Evolutionary conservation across 1,284 basidiomycete species (phyloP).

Genomic region (Moesziomyces antarcticus): DNA sequence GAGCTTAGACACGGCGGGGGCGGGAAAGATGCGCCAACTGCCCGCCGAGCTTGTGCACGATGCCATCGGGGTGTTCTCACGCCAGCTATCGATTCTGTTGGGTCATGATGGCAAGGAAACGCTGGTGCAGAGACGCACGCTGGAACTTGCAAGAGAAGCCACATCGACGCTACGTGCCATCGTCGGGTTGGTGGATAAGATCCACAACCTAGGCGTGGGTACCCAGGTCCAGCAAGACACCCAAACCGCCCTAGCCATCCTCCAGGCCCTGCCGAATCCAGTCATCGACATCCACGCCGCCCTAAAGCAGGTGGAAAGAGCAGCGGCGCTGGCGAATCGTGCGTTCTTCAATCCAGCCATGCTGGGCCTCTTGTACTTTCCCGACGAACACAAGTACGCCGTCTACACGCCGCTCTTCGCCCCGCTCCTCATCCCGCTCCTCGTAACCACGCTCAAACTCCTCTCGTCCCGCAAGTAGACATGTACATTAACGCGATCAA

Average conservation of each 20-base stretch:
- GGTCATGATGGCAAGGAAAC: conserved; percentile 72
- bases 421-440: conserved; percentile 76
- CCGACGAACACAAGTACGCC: conserved; percentile 69
- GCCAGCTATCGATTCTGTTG: conserved; percentile 80
- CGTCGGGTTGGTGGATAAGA: conserved; percentile 53
- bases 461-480: background rate
- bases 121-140: conserved; percentile 43
- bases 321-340: conserved; percentile 79
- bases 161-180: conserved; percentile 56
- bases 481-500: background rate
- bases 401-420: conserved; percentile 68
- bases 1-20: no score
- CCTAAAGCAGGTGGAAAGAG: conserved; percentile 76
- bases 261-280: conserved; percentile 53
- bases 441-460: conserved; percentile 75
- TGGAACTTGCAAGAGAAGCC: conserved; percentile 45
- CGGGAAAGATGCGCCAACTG: conserved; percentile 8
- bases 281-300: conserved; percentile 64
- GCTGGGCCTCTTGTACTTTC: conserved; percentile 93
- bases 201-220: conserved; percentile 61
- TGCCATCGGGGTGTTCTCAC: conserved; percentile 78
- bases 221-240: conserved; percentile 45
- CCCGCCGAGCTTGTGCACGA: conserved; percentile 70
- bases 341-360: conserved; percentile 98
- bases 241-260: conserved; percentile 10